Conservation (phyloP, 2,329 filamentous ascomycete genomes). For the Neophaeococcomyces mojaviensis region DNA sequence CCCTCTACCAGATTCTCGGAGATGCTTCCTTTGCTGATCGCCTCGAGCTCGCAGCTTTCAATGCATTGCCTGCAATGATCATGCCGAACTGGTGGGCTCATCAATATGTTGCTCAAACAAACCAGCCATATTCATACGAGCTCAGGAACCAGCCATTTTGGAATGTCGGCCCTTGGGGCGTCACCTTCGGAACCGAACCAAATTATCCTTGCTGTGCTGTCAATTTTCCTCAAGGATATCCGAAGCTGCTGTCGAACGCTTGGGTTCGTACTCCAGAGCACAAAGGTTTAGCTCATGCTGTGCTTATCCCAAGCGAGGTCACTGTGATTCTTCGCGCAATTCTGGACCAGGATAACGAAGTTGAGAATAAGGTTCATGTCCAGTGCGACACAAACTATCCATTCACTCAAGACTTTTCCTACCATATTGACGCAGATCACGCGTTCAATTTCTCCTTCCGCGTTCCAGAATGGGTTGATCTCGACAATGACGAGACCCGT, state of each 20-base stretch:
- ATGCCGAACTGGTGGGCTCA: constrained; percentile 50
- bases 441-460: constrained; percentile 40
- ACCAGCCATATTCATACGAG: constrained; percentile 44
- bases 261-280: constrained; percentile 37
- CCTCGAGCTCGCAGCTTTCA: constrained; percentile 48
- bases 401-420: constrained; percentile 34
- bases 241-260: constrained; percentile 46
- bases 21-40: constrained; percentile 43
- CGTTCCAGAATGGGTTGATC: constrained; percentile 38
- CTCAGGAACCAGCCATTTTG: constrained; percentile 41
- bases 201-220: constrained; percentile 51
- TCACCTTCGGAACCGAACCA: constrained; percentile 47
- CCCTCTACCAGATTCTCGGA: constrained; percentile 45
- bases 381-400: constrained; percentile 45
- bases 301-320: constrained; percentile 42
- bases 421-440: constrained; percentile 31
- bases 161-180: constrained; percentile 39
- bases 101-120: constrained; percentile 49
- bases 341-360: constrained; percentile 18
- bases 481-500: constrained; percentile 17
- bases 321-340: no score
- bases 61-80: constrained; percentile 46
- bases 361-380: constrained; percentile 33
- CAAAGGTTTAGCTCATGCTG: constrained; percentile 43
- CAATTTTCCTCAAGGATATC: constrained; percentile 51